Conservation (phyloP, 2,329 filamentous ascomycete genomes). For the Pezicula rhizophila region DNA sequence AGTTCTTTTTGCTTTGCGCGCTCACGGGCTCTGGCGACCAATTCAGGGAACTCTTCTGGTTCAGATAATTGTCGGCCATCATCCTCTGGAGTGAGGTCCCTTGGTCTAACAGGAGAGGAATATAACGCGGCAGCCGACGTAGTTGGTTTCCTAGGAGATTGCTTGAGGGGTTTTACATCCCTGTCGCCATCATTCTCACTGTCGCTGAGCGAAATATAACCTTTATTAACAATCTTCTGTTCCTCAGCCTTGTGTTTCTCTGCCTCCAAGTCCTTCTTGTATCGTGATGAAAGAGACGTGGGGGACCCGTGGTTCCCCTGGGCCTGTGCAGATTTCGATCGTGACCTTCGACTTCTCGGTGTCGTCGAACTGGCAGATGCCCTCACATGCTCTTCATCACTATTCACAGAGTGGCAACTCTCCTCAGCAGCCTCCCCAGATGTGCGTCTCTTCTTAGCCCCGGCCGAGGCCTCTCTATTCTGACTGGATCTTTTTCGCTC, state of each 20-base stretch:
- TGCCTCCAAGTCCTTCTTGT: constrained; percentile 12
- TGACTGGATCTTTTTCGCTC: constrained; percentile 22
- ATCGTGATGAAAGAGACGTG: constrained; percentile 12
- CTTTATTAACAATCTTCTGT: constrained; percentile 4
- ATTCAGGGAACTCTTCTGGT: constrained; percentile 6
- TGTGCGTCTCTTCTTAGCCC: constrained; percentile 21
- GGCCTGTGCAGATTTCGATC: constrained; percentile 1
- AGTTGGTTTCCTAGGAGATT: neutral
- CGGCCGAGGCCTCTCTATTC: constrained; percentile 15
- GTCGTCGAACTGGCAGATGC: constrained; percentile 6
- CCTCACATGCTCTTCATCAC: constrained; percentile 6
- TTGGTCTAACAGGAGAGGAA: too few species aligned
- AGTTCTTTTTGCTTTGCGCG: neutral
- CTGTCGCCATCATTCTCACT: constrained; percentile 6
- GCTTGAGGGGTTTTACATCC: neutral
- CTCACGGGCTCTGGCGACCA: constrained; percentile 1
- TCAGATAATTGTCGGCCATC: constrained; percentile 2
- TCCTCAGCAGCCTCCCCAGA: constrained; percentile 8
- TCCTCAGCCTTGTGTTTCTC: constrained; percentile 5
- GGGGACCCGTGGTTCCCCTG: constrained; percentile 7
- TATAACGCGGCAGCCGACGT: neutral
- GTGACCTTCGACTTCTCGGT: constrained; percentile 12
- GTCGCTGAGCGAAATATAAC: constrained; percentile 19
- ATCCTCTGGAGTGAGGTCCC: neutral
- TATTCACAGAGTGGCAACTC: constrained; percentile 9